These are phyloP conservation scores for Epichloe elymi DNA, from an alignment of 2,329 filamentous ascomycete genomes.

Conservation along the genomic window DNA sequence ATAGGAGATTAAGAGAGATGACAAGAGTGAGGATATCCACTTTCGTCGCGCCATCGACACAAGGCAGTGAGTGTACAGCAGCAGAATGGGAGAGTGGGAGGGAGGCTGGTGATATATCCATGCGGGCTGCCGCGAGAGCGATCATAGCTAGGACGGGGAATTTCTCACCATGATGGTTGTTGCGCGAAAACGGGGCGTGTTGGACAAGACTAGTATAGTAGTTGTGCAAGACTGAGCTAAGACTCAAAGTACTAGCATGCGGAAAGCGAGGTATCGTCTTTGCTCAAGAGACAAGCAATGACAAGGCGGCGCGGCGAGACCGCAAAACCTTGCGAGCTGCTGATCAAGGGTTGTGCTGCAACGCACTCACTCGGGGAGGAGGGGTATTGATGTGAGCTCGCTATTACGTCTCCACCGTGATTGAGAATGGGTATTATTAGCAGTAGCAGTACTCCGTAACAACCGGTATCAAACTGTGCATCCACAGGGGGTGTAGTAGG, in stretches of 20 bases:
- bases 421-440: slow-evolving; percentile 9
- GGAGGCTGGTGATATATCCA: slow-evolving; percentile 29
- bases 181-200: slow-evolving; percentile 24
- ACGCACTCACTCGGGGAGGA: slow-evolving; percentile 11
- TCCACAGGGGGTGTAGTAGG: slow-evolving; percentile 6
- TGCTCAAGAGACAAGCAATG: slow-evolving; percentile 20
- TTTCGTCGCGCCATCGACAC: background rate
- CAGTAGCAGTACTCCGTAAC: slow-evolving; percentile 1
- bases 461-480: slow-evolving; percentile 5
- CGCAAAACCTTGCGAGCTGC: slow-evolving; percentile 6
- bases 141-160: slow-evolving; percentile 17
- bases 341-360: slow-evolving; percentile 10
- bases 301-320: slow-evolving; percentile 13
- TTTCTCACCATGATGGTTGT: slow-evolving; percentile 36
- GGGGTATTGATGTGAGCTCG: slow-evolving; percentile 19
- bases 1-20: slow-evolving; percentile 6
- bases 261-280: slow-evolving; percentile 22
- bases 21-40: slow-evolving; percentile 10
- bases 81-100: slow-evolving; percentile 16
- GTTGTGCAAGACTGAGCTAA: slow-evolving; percentile 19
- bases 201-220: slow-evolving; percentile 15
- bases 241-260: slow-evolving; percentile 24
- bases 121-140: slow-evolving; percentile 30
- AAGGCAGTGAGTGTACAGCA: background rate
- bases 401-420: slow-evolving; percentile 21